Base-by-base conservation (phyloP, 768 basidiomycete species). In the Hericium rajendrae region DNA sequence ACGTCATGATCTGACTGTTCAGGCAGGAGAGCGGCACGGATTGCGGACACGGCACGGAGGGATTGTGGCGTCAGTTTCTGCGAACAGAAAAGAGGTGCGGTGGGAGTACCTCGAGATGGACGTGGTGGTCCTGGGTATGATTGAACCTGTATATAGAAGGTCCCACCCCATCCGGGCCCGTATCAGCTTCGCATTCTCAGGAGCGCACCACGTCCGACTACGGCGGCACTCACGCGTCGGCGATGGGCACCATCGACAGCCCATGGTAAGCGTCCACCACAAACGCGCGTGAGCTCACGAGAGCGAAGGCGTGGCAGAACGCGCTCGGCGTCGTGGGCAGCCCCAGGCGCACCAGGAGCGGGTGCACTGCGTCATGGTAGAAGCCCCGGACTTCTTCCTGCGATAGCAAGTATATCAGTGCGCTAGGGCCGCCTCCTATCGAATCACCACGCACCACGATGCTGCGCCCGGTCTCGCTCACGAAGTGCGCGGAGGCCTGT, bases 211-310 rank as follows among this genome's bases (percentile, higher is more conserved):
- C 11, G 20, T 39, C 22, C 50, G 49, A 48, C 56, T 18, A 38
- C 49, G 51, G 16, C 40, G 8, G 39, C 39, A 78, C 84, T 69
- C 66, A 90, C 87, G 79, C 78, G 71, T 94, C 92, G 37, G 89
- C 89, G 60, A 92, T 79, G 4, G 92, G 91, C 18, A 91, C 88
- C 79, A 95, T 86, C 1, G 86, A 79, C 16, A 94, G 72, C 6
- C 83, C 82, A 67, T 91, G 90, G 66, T 82, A 93, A 6, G 80
- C 77, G 69, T 94, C 92, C 59, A 92, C 81, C 58, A 89, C 73
- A 70, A 94, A 94, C 3, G 90, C 86, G 40, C 92, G 78, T 4
- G 90, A 87, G 3, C 85, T 87, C 53, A 94, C 88, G 38, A 93
- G 77, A 2, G 78, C 72, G 63, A 79, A 82, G 10, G 85, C 81